phyloP scores from a whole-genome alignment of 257 asterid genomes.

The Gentiana macrophylla region DNA sequence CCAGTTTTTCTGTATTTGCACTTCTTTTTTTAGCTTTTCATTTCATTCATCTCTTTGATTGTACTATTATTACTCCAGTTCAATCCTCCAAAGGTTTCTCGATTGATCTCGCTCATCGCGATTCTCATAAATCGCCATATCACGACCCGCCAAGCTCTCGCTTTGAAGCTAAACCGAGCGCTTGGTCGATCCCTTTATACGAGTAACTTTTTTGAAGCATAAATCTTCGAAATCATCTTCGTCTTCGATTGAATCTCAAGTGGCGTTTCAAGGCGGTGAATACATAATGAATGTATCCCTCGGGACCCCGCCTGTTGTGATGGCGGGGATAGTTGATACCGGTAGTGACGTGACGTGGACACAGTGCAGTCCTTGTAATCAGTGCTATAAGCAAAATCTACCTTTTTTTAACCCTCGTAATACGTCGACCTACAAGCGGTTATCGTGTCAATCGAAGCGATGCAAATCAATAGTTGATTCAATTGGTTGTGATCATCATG shows the following conservation, averaged over 20 bases:
- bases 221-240: background rate
- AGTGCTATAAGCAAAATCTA: conserved; percentile 4
- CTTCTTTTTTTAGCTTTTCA: background rate
- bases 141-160: background rate
- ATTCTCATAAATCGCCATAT: background rate
- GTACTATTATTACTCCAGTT: background rate
- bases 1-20: too few species aligned
- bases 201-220: background rate
- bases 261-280: background rate
- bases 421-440: background rate
- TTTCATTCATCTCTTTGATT: background rate
- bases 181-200: background rate
- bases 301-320: conserved; percentile 20
- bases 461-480: background rate
- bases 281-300: conserved; percentile 12
- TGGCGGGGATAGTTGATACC: conserved; percentile 14
- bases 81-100: background rate
- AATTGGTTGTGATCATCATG: background rate
- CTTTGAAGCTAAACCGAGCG: background rate
- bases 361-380: conserved; percentile 16
- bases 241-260: background rate
- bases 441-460: background rate
- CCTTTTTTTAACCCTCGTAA: conserved; percentile 10
- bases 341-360: conserved; percentile 21
- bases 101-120: background rate